Evolutionary conservation across 345 rosid species (phyloP).

Genomic region (Erodium maritimum): DNA sequence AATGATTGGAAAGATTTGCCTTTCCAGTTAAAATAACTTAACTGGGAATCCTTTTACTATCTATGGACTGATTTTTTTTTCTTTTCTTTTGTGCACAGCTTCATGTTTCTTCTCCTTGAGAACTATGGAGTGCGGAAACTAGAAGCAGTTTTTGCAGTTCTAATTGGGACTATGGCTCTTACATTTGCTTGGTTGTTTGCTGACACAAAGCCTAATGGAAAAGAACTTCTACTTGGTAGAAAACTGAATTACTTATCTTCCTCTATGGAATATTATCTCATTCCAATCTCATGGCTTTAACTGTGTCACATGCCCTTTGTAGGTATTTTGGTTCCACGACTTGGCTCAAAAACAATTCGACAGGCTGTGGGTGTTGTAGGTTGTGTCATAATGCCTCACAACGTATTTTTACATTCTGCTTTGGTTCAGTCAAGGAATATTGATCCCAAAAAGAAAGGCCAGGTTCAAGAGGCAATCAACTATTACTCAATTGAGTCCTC

Average conservation of each 20-base stretch:
- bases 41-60: too few relatives aligned
- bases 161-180: conserved; percentile 27
- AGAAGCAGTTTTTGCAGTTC: conserved; percentile 32
- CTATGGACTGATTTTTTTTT: too few relatives aligned
- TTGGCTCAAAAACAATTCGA: conserved; percentile 14
- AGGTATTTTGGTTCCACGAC: conserved; percentile 15
- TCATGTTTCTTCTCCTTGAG: conserved; percentile 32
- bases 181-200: conserved; percentile 40
- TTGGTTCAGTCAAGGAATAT: conserved; percentile 16
- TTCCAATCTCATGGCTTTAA: too few relatives aligned
- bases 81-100: conserved; percentile 12
- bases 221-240: conserved; percentile 26
- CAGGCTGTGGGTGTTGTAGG: conserved; percentile 17
- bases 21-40: too few relatives aligned
- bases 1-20: too few relatives aligned
- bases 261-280: too few relatives aligned
- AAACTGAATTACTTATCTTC: too few relatives aligned
- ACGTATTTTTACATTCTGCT: conserved; percentile 15
- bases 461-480: conserved; percentile 13
- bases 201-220: conserved; percentile 24
- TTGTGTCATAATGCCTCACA: conserved; percentile 2
- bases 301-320: neutral
- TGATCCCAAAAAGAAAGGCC: conserved; percentile 9
- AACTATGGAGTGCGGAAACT: conserved; percentile 36
- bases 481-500: conserved; percentile 15